phyloP scores from a whole-genome alignment of 2,329 filamentous ascomycete species.

The Dactylonectria macrodidyma region DNA sequence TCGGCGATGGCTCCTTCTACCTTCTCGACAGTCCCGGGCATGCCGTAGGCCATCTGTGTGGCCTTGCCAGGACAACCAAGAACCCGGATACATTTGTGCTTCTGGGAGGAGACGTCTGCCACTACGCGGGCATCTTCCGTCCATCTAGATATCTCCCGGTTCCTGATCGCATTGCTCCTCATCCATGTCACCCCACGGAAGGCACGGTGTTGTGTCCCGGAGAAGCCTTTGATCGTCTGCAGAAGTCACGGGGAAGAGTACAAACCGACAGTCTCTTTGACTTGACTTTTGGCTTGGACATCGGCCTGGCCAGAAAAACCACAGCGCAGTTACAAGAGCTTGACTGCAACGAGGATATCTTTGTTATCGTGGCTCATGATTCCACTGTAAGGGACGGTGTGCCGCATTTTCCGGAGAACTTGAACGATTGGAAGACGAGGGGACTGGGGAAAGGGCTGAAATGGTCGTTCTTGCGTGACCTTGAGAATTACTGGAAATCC shows the following conservation, averaged over 20 bases:
- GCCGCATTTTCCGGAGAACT: constrained; percentile 38
- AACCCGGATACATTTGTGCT: constrained; percentile 56
- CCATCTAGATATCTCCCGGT: constrained; percentile 54
- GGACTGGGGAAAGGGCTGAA: constrained; percentile 35
- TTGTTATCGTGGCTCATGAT: constrained; percentile 41
- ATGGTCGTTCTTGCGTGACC: constrained; percentile 40
- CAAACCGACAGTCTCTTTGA: constrained; percentile 37
- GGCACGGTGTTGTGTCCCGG: constrained; percentile 33
- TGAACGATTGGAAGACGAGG: constrained; percentile 40
- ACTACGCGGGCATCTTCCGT: constrained; percentile 56
- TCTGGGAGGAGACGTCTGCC: constrained; percentile 60
- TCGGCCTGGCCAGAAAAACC: constrained; percentile 34
- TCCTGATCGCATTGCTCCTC: constrained; percentile 47
- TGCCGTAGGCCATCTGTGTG: constrained; percentile 58
- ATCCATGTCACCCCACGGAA: constrained; percentile 33
- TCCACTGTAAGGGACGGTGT: constrained; percentile 41
- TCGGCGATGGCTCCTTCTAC: constrained; percentile 60
- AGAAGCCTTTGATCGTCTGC: constrained; percentile 33
- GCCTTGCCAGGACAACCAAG: constrained; percentile 55
- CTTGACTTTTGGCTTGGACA: constrained; percentile 39
- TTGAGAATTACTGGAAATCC: constrained; percentile 38
- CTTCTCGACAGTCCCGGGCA: constrained; percentile 59
- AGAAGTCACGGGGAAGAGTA: constrained; percentile 38
- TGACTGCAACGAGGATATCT: constrained; percentile 40
- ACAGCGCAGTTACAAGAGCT: constrained; percentile 35